A percentile compares a stretch with the other conserved stretches of the same genome.
Conservation (phyloP, 2,329 filamentous ascomycete genomes). For the Aschersonia sp. region DNA sequence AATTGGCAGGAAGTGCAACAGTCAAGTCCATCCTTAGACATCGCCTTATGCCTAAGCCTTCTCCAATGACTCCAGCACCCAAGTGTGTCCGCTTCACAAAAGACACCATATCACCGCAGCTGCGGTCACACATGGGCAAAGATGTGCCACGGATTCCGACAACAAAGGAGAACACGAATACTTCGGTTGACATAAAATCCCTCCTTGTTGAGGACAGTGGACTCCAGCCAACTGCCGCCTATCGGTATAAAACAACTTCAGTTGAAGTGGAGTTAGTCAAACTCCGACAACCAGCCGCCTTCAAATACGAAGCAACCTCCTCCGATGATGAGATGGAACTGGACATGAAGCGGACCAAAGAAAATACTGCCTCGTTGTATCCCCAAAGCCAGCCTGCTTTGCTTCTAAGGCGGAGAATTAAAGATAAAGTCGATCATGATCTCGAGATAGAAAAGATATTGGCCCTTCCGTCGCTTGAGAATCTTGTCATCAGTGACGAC, state of each 20-base stretch:
- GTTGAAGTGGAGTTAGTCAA: neutral
- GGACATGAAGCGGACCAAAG: too few species aligned
- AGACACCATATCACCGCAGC: slow-evolving; percentile 11
- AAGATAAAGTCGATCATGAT: slow-evolving; percentile 4
- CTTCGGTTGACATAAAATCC: neutral
- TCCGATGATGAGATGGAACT: neutral
- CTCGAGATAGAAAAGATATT: slow-evolving; percentile 13
- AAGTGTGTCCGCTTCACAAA: slow-evolving; percentile 17
- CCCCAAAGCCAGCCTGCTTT: neutral
- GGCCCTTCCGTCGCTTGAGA: slow-evolving; percentile 11
- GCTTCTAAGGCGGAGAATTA: neutral
- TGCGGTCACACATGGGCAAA: slow-evolving; percentile 12
- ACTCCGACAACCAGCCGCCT: neutral
- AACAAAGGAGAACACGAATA: neutral
- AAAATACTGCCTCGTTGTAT: neutral
- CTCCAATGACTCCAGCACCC: slow-evolving; percentile 10
- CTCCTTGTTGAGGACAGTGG: neutral
- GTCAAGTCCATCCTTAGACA: slow-evolving; percentile 15
- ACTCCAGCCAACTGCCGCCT: neutral
- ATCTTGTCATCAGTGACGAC: slow-evolving; percentile 14
- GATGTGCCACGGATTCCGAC: slow-evolving; percentile 9
- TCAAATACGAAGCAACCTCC: neutral
- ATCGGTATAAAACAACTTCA: neutral
- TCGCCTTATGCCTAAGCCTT: slow-evolving; percentile 13
- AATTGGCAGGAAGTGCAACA: slow-evolving; percentile 6